Evolutionary conservation across 2,329 filamentous ascomycete genomes (phyloP).

Genomic region (Hypomyces rosellus): DNA sequence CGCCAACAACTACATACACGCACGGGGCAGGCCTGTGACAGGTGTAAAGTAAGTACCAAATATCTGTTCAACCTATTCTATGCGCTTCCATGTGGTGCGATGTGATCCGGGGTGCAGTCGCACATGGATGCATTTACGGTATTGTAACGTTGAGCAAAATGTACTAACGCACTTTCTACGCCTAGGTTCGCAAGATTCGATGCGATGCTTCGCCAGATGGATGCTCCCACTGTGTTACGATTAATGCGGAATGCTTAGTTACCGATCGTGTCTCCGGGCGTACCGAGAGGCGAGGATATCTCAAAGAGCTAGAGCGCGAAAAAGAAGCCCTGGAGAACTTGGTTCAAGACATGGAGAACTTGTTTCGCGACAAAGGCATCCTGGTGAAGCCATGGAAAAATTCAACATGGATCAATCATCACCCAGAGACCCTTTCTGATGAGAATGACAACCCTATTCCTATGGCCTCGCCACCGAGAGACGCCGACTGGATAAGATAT

Average conservation of each 20-base stretch:
- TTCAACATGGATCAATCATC: conserved; percentile 23
- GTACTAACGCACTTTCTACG: no score
- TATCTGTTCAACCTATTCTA: background rate
- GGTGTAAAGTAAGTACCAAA: conserved; percentile 63
- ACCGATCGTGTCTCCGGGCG: conserved; percentile 83
- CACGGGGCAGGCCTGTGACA: conserved; percentile 81
- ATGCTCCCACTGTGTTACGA: conserved; percentile 74
- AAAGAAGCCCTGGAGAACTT: conserved; percentile 60
- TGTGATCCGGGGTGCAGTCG: background rate
- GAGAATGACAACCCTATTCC: no score
- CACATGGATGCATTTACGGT: no score
- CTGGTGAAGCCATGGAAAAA: conserved; percentile 50
- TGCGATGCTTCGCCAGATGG: conserved; percentile 76
- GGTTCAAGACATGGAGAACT: conserved; percentile 61
- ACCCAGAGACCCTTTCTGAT: conserved; percentile 6
- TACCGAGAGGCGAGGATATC: conserved; percentile 70
- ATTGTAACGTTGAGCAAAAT: no score
- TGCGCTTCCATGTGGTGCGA: background rate
- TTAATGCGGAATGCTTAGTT: conserved; percentile 71
- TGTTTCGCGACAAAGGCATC: conserved; percentile 54
- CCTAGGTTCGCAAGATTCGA: conserved; percentile 74
- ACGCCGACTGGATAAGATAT: conserved; percentile 25
- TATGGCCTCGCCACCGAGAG: no score
- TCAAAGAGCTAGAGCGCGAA: conserved; percentile 69
- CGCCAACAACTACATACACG: conserved; percentile 50